Percentiles rank a stretch among this genome's conserved stretches.
phyloP scores from a whole-genome alignment of 805 yeast species.

The Candida rishiriensis region DNA sequence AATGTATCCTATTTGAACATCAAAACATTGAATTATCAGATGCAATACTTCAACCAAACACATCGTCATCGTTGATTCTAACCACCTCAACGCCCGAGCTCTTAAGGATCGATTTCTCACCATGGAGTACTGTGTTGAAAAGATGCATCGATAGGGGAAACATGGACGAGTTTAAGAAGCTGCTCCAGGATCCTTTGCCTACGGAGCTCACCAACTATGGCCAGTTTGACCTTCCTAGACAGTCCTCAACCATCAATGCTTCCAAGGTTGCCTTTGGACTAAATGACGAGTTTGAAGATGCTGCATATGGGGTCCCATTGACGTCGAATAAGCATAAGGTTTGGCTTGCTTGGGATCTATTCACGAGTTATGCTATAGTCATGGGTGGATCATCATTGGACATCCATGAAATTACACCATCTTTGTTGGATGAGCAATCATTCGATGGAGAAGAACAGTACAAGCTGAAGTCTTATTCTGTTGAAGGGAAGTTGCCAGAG shows the following conservation, averaged over 20 bases:
- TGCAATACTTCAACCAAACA: slow-evolving; percentile 18
- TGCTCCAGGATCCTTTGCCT: slow-evolving; percentile 15
- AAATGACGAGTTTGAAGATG: not conserved
- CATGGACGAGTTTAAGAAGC: slow-evolving; percentile 10
- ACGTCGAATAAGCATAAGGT: slow-evolving; percentile 15
- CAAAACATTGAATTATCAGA: slow-evolving; percentile 3
- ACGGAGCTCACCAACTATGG: slow-evolving; percentile 19
- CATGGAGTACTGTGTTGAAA: slow-evolving; percentile 22
- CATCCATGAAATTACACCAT: slow-evolving; percentile 11
- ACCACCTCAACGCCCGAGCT: slow-evolving; percentile 18
- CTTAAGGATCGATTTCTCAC: slow-evolving; percentile 24
- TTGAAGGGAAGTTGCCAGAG: not conserved
- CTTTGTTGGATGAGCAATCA: not conserved
- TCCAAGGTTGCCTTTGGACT: not conserved
- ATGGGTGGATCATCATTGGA: slow-evolving; percentile 2
- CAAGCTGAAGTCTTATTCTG: not conserved
- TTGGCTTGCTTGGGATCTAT: slow-evolving; percentile 23
- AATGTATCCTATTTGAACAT: slow-evolving; percentile 9
- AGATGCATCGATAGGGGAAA: slow-evolving; percentile 15
- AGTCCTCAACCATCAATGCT: not conserved
- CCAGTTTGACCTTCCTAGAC: slow-evolving; percentile 8
- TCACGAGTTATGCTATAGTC: slow-evolving; percentile 14
- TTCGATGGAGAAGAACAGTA: slow-evolving; percentile 1
- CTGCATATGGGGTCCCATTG: slow-evolving; percentile 3
- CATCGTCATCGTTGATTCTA: slow-evolving; percentile 16